A percentile compares a stretch with the other conserved stretches of the same genome.
phyloP scores from a whole-genome alignment of 2,329 filamentous ascomycete genomes.

The Claviceps sp. region DNA sequence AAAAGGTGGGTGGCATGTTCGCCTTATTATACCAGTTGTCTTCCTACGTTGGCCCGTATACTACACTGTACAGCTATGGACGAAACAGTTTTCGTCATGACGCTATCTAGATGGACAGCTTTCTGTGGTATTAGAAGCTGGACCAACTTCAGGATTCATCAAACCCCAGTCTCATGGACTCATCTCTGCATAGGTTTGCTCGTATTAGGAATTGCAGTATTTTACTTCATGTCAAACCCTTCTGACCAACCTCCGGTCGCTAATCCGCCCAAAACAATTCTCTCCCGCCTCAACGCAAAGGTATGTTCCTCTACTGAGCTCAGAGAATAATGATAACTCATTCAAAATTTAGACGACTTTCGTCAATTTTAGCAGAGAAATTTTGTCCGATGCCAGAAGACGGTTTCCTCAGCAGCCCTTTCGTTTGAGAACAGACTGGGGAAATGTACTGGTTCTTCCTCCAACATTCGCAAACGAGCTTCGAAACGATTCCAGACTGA shows the following conservation, averaged over 20 bases:
- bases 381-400: background rate
- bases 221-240: background rate
- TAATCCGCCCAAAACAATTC: background rate
- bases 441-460: conserved; percentile 10
- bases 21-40: no score
- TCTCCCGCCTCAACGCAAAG: background rate
- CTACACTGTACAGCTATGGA: no score
- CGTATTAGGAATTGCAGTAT: background rate
- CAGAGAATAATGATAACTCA: background rate
- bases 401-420: conserved; percentile 5
- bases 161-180: background rate
- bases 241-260: background rate
- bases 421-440: conserved; percentile 9
- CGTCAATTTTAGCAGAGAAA: background rate
- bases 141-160: no score
- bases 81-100: no score
- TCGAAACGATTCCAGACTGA: conserved; percentile 11
- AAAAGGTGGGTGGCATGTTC: no score
- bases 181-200: background rate
- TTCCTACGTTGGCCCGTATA: no score
- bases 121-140: no score
- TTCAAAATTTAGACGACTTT: background rate
- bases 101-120: no score
- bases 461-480: conserved; percentile 9
- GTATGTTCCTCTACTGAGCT: background rate